Percentiles rank a stretch among this genome's conserved stretches.
phyloP scores from a whole-genome alignment of 208 protist genomes.

The Trypanosoma avium region DNA sequence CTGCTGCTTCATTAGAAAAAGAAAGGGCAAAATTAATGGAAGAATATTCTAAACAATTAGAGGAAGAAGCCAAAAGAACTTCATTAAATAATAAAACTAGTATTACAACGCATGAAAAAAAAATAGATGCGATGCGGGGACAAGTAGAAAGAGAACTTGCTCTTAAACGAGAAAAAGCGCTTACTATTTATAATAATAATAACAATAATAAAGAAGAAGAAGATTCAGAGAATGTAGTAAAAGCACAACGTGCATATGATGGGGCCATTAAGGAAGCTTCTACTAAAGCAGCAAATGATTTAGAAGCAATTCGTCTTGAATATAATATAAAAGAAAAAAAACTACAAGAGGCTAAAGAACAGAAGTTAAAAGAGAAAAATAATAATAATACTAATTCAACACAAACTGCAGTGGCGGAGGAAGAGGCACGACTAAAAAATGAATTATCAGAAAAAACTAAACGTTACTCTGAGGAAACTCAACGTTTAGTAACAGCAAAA shows the following conservation, averaged over 20 bases:
- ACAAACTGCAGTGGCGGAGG: not conserved
- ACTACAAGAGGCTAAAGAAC: not conserved
- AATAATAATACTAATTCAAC: not conserved
- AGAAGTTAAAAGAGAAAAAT: not conserved
- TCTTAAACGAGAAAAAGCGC: not conserved
- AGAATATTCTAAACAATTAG: conserved; percentile 6
- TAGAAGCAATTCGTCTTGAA: conserved; percentile 19
- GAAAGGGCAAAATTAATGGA: conserved; percentile 5
- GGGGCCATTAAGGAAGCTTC: conserved; percentile 6
- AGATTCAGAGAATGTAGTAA: not conserved
- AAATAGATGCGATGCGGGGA: conserved; percentile 11
- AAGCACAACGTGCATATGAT: conserved; percentile 11
- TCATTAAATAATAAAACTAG: conserved; percentile 12
- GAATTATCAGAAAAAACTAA: conserved; percentile 17
- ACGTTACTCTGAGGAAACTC: conserved; percentile 19
- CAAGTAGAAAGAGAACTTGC: conserved; percentile 2
- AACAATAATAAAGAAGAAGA: not conserved
- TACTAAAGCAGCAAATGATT: conserved; percentile 6
- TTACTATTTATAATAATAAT: not conserved
- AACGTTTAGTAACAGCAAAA: conserved; percentile 14
- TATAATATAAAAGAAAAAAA: conserved; percentile 14
- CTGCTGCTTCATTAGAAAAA: conserved; percentile 9
- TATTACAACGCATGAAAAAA: conserved; percentile 8
- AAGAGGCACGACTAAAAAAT: conserved; percentile 13
- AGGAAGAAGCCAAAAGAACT: not conserved